Percentiles rank a stretch among this genome's conserved stretches.
phyloP scores from a whole-genome alignment of 2,329 filamentous ascomycete species.

The Botrytis hyacinthi region DNA sequence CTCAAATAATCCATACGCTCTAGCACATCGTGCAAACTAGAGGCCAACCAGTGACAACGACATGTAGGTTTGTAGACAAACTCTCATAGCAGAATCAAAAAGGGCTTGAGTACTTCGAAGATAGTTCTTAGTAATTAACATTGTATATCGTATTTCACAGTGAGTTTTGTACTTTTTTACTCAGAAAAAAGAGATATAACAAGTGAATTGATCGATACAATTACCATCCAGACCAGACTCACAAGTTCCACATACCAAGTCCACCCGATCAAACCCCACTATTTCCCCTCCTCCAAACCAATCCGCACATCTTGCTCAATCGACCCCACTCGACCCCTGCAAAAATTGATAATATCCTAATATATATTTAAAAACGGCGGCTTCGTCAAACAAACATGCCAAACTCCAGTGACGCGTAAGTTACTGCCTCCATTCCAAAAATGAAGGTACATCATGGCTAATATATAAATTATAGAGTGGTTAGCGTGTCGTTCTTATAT shows the following conservation, averaged over 20 bases:
- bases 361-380: not conserved
- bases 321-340: not conserved
- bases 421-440: conserved; percentile 22
- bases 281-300: not conserved
- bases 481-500: conserved; percentile 41
- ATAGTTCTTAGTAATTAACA: not conserved
- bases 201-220: not conserved
- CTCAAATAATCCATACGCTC: not conserved
- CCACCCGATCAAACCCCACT: not conserved
- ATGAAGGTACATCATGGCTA: conserved; percentile 29
- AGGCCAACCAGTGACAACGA: not conserved
- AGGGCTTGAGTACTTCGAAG: not conserved
- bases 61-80: not conserved
- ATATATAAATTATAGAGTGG: conserved; percentile 33
- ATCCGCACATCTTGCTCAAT: rapidly evolving
- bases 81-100: not conserved
- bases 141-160: not conserved
- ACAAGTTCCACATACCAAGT: not conserved
- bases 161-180: not conserved
- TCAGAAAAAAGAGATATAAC: not conserved
- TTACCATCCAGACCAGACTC: not conserved
- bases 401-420: conserved; percentile 37
- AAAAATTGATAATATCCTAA: rapidly evolving
- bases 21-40: not conserved
- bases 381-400: conserved; percentile 19